phyloP scores from a whole-genome alignment of 2,329 filamentous ascomycete genomes.

The Lasiodiplodia citricola region DNA sequence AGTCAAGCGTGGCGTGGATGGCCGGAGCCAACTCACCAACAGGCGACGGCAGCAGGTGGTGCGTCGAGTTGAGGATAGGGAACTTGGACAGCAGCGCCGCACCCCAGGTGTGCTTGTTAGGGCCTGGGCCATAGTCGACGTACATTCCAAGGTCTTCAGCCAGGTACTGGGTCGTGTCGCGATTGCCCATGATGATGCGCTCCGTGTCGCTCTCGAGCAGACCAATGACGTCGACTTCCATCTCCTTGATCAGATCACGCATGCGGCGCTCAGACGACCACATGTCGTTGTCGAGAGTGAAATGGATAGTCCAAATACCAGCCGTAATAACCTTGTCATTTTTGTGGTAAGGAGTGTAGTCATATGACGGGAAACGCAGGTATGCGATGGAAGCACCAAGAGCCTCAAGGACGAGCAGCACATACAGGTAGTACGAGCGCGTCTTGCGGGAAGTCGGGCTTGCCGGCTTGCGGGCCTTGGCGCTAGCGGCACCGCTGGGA shows the following conservation, averaged over 20 bases:
- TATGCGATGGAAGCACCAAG: constrained; percentile 82
- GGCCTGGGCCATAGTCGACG: constrained; percentile 93
- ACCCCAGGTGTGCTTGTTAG: constrained; percentile 99
- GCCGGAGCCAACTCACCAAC: constrained; percentile 94
- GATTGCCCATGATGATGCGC: constrained; percentile 99
- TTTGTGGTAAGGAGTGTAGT: constrained; percentile 88
- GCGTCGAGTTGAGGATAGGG: constrained; percentile 94
- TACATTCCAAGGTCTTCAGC: constrained; percentile 99
- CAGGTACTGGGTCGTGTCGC: constrained; percentile 92
- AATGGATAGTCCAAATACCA: constrained; percentile 99
- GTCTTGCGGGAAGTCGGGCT: constrained; percentile 57
- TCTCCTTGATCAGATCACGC: constrained; percentile 85
- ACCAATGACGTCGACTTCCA: constrained; percentile 98
- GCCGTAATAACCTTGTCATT: constrained; percentile 88
- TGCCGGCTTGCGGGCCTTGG: constrained; percentile 51
- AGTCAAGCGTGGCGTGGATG: constrained; percentile 94
- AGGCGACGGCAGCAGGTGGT: constrained; percentile 90
- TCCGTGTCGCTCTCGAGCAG: constrained; percentile 91
- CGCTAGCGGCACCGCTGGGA: constrained; percentile 49
- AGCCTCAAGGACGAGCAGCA: constrained; percentile 77
- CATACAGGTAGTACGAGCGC: constrained; percentile 71
- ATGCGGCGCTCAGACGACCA: constrained; percentile 96
- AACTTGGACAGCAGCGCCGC: constrained; percentile 93
- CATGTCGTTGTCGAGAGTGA: constrained; percentile 97
- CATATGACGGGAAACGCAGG: constrained; percentile 87